phyloP scores from a whole-genome alignment of 371 early-diverging fungal genomes.

The Apophysomyces variabilis region DNA sequence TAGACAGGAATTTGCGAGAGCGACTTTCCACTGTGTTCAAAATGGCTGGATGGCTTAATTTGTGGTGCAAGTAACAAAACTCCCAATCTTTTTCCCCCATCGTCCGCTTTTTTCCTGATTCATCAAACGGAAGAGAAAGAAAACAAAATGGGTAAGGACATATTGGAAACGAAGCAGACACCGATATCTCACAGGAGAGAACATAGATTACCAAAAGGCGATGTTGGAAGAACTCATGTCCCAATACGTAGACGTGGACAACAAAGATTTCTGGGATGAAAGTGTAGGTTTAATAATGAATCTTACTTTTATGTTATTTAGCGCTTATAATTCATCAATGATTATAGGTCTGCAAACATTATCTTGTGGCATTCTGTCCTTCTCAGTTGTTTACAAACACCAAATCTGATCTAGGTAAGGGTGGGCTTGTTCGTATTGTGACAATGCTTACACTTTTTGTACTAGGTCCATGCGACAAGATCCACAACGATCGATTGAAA shows the following conservation, averaged over 20 bases:
- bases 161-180: neutral
- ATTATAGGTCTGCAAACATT: slow-evolving; percentile 83
- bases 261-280: slow-evolving; percentile 70
- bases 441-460: neutral
- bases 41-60: no score
- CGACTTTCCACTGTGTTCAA: no score
- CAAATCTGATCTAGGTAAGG: slow-evolving; percentile 80
- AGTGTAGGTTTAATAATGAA: slow-evolving; percentile 45
- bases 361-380: slow-evolving; percentile 87
- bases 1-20: no score
- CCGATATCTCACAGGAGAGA: neutral
- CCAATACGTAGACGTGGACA: slow-evolving; percentile 69
- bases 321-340: neutral
- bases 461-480: slow-evolving; percentile 68
- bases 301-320: neutral
- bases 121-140: neutral
- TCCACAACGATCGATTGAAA: slow-evolving; percentile 84
- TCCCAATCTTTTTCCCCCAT: no score
- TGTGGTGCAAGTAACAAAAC: no score
- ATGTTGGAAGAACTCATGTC: slow-evolving; percentile 84
- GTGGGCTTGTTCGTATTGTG: slow-evolving; percentile 15
- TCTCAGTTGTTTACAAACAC: slow-evolving; percentile 87
- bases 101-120: no score
- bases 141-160: neutral
- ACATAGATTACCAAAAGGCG: slow-evolving; percentile 68